Evolutionary conservation across 2,329 filamentous ascomycete species (phyloP).

Genomic region (Cadophora gregata): DNA sequence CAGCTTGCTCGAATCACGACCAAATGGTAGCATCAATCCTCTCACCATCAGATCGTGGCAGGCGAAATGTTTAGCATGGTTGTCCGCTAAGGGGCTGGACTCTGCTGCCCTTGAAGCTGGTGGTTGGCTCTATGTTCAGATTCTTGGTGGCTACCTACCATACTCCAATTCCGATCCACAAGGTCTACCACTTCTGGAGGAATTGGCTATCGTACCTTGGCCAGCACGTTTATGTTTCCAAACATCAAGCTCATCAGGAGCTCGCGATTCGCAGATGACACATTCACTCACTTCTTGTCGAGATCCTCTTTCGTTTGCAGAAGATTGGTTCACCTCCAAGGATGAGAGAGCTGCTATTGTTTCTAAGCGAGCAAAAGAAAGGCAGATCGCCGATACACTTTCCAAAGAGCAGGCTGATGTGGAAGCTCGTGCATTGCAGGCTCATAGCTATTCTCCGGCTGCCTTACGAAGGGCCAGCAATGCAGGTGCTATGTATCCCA

Average conservation of each 20-base stretch:
- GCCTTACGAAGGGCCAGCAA: slow-evolving; percentile 56
- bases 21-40: slow-evolving; percentile 28
- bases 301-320: slow-evolving; percentile 47
- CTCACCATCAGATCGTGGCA: slow-evolving; percentile 41
- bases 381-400: slow-evolving; percentile 47
- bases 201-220: slow-evolving; percentile 43
- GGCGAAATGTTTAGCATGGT: slow-evolving; percentile 44
- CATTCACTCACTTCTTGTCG: slow-evolving; percentile 20
- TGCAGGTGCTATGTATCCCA: slow-evolving; percentile 69
- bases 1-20: slow-evolving; percentile 28
- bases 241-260: slow-evolving; percentile 26
- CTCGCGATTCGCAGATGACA: slow-evolving; percentile 22
- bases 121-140: slow-evolving; percentile 45
- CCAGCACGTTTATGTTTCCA: slow-evolving; percentile 44
- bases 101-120: slow-evolving; percentile 36
- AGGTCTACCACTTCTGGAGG: slow-evolving; percentile 36
- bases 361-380: slow-evolving; percentile 57
- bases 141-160: slow-evolving; percentile 34
- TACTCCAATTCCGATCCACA: slow-evolving; percentile 37
- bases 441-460: slow-evolving; percentile 59
- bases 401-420: slow-evolving; percentile 51
- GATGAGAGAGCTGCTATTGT: slow-evolving; percentile 52
- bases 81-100: slow-evolving; percentile 42
- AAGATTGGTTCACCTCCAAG: slow-evolving; percentile 45
- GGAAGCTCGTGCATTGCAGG: slow-evolving; percentile 50